These are phyloP conservation scores for Picea abies DNA, from an alignment of 83 land plant genomes.

Conservation along the genomic window DNA sequence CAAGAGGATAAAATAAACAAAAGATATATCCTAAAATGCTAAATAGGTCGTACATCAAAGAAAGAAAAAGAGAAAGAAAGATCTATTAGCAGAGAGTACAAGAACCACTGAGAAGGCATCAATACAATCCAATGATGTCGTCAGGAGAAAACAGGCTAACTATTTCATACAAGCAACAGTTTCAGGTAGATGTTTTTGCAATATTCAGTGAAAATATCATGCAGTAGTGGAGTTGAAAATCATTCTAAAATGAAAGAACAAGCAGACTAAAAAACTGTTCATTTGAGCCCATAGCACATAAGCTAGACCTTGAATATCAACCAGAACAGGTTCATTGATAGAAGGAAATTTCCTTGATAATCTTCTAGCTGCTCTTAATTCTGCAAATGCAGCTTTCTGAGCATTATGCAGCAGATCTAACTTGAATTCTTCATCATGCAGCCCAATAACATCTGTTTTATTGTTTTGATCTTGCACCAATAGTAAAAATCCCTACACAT, in stretches of 20 bases:
- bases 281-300: neutral
- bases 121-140: no score
- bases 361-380: neutral
- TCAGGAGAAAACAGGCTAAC: no score
- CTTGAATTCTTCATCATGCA: neutral
- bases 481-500: neutral
- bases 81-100: no score
- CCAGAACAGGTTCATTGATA: neutral
- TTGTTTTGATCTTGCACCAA: slow-evolving; percentile 3
- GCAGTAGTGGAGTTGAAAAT: neutral
- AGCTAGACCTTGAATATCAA: slow-evolving; percentile 9
- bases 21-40: no score
- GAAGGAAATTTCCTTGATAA: neutral
- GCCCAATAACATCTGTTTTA: neutral
- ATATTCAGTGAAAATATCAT: no score
- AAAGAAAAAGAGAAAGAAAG: no score
- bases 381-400: neutral
- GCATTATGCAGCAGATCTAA: neutral
- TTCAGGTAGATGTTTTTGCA: no score
- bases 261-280: neutral
- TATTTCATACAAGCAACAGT: no score
- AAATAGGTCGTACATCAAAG: no score
- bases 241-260: neutral
- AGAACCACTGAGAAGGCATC: no score
- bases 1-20: no score